Evolutionary conservation across 805 yeast genomes (phyloP), one percentile per base, ranked within the genome.

Genomic region (Kuraishia cidri): DNA sequence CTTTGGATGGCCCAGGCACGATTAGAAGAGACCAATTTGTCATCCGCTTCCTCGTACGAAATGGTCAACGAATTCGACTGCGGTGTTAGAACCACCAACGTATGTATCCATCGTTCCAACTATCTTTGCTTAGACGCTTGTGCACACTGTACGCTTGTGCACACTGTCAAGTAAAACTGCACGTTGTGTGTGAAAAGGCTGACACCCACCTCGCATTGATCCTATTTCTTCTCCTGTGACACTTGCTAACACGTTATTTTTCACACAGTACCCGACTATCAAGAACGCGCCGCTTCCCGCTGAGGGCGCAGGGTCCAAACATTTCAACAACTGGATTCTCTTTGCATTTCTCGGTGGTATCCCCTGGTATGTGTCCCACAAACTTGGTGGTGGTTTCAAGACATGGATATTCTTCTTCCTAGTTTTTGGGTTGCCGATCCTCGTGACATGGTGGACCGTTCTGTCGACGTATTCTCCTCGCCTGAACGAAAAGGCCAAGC

Each of bases 201-300:
- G n/a, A n/a, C n/a, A n/a, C n/a, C n/a, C n/a, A n/a, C n/a, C n/a
- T n/a, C n/a, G n/a, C n/a, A n/a, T n/a, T n/a, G n/a, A n/a, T n/a
- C n/a, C n/a, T n/a, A n/a, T n/a, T n/a, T n/a, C n/a, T n/a, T n/a
- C n/a, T n/a, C n/a, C n/a, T n/a, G n/a, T n/a, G n/a, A n/a, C n/a
- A n/a, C n/a, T n/a, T n/a, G n/a, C n/a, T n/a, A n/a, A n/a, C n/a
- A n/a, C n/a, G n/a, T n/a, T n/a, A n/a, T 24, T 12, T 20, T 21
- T 20, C n/a, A 43, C 10, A 2, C 17, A 23, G 62, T 72, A 52
- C 31, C 94, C 94, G 18, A 64, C 88, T 6, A 85, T 86, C 52
- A 74, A 79, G 50, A 86, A 86, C 52, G 94, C 90, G 2, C 87
- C 87, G 8, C 64, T 85, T 40, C 88, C 94, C 18, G 95, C 94